A percentile compares a stretch with the other conserved stretches of the same genome.
Evolutionary conservation across 2,329 filamentous ascomycete genomes (phyloP).

Genomic region (Xylariales sp.): DNA sequence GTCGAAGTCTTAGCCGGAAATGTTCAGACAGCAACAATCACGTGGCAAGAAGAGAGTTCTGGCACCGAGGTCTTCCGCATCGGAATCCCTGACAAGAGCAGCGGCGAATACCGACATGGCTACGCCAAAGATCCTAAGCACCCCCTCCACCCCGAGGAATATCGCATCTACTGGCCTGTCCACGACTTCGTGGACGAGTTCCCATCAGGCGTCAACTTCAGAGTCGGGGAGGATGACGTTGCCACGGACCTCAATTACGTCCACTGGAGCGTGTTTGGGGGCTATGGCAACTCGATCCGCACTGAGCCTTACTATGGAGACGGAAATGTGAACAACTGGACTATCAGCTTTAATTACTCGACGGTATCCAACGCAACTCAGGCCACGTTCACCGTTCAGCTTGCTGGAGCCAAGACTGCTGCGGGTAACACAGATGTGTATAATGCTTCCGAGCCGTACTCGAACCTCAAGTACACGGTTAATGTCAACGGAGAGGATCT

Average conservation of each 20-base stretch:
- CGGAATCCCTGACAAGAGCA: slow-evolving; percentile 56
- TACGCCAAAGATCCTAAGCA: slow-evolving; percentile 42
- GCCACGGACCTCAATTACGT: slow-evolving; percentile 56
- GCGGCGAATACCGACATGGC: slow-evolving; percentile 57
- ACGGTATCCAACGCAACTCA: slow-evolving; percentile 36
- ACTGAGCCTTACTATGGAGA: slow-evolving; percentile 34
- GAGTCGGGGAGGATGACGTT: slow-evolving; percentile 47
- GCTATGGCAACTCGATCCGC: slow-evolving; percentile 43
- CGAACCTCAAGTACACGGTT: slow-evolving; percentile 46
- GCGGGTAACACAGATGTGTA: slow-evolving; percentile 57
- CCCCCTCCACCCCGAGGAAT: slow-evolving; percentile 49
- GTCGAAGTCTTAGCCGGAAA: slow-evolving; percentile 37
- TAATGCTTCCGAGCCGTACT: slow-evolving; percentile 47
- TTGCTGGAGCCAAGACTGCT: slow-evolving; percentile 58
- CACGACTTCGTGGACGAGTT: slow-evolving; percentile 59
- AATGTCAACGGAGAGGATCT: slow-evolving; percentile 35
- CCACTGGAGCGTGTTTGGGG: slow-evolving; percentile 61
- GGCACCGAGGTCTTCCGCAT: slow-evolving; percentile 59
- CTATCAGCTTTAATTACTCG: slow-evolving; percentile 41
- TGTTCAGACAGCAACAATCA: slow-evolving; percentile 32
- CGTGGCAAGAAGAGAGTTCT: slow-evolving; percentile 50
- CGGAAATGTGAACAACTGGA: slow-evolving; percentile 55
- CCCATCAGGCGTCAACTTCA: slow-evolving; percentile 52
- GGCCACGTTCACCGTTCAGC: slow-evolving; percentile 58
- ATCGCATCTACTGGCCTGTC: slow-evolving; percentile 56